Conservation (phyloP, 2,329 filamentous ascomycete species). For the Tympanopsis confertula region DNA sequence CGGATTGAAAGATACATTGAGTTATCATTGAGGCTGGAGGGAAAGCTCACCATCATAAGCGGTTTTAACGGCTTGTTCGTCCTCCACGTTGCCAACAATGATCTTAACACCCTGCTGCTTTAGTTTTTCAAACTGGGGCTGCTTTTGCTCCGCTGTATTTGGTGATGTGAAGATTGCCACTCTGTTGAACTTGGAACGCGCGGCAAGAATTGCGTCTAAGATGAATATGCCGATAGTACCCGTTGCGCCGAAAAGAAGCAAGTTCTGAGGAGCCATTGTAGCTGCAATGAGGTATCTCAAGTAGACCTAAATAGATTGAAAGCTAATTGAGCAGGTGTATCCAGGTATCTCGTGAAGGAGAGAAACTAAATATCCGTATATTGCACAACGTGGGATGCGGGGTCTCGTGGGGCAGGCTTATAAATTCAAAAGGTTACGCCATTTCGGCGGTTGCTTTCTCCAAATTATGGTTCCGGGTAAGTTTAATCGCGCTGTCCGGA, state of each 20-base stretch:
- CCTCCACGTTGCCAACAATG: constrained; percentile 40
- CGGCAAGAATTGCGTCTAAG: neutral
- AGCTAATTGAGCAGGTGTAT: no score
- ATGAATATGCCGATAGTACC: neutral
- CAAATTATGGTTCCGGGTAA: no score
- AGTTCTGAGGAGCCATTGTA: no score
- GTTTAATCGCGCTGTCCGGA: no score
- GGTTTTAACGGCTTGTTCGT: constrained; percentile 35
- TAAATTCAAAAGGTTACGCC: no score
- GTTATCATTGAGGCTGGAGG: constrained; percentile 1
- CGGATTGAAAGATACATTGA: neutral
- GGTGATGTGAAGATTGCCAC: neutral
- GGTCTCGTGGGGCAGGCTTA: no score
- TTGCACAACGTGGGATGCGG: no score
- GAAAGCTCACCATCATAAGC: constrained; percentile 35
- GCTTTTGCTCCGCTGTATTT: neutral
- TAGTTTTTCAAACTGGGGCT: neutral
- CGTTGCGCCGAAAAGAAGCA: neutral
- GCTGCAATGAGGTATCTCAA: no score
- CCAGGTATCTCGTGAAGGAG: no score
- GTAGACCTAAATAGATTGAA: no score
- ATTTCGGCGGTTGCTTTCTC: no score
- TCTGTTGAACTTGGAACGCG: neutral
- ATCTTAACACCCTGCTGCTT: constrained; percentile 31
- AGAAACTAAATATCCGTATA: no score